phyloP scores from a whole-genome alignment of 192 early-diverging fungal species.

The Podila epigama region DNA sequence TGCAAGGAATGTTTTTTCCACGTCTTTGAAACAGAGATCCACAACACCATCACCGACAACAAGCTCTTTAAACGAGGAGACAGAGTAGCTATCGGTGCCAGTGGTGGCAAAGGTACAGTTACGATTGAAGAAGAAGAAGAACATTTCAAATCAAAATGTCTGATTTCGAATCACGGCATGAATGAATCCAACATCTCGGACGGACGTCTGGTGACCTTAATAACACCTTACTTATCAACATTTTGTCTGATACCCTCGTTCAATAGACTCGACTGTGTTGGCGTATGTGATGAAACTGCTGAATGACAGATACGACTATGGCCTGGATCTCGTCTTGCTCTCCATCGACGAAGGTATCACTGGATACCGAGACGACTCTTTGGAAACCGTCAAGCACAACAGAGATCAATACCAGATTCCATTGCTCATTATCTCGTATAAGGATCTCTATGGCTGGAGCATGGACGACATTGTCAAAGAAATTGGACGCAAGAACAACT shows the following conservation, averaged over 20 bases:
- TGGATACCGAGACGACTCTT: constrained; percentile 97
- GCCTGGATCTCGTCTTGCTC: constrained; percentile 88
- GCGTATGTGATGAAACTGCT: constrained; percentile 94
- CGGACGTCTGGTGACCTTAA: not conserved
- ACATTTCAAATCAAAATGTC: not conserved
- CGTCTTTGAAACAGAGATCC: constrained; percentile 94
- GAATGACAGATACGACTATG: constrained; percentile 93
- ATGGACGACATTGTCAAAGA: constrained; percentile 98
- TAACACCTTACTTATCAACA: not conserved
- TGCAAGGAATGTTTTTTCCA: constrained; percentile 92
- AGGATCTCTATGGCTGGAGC: constrained; percentile 96
- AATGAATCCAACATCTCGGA: not conserved
- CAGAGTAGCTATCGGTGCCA: constrained; percentile 93
- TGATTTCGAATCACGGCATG: not conserved
- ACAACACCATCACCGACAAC: constrained; percentile 86
- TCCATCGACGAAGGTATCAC: constrained; percentile 98
- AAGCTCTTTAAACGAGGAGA: constrained; percentile 87
- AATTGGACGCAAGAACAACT: constrained; percentile 97
- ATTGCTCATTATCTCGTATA: constrained; percentile 92
- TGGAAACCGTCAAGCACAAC: constrained; percentile 98
- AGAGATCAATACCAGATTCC: constrained; percentile 93
- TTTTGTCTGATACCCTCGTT: no score
- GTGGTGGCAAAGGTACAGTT: constrained; percentile 83
- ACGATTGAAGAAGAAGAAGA: not conserved
- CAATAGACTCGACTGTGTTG: constrained; percentile 91